Conservation (phyloP, 768 basidiomycete genomes). For the Fistulinella prunicolor region DNA sequence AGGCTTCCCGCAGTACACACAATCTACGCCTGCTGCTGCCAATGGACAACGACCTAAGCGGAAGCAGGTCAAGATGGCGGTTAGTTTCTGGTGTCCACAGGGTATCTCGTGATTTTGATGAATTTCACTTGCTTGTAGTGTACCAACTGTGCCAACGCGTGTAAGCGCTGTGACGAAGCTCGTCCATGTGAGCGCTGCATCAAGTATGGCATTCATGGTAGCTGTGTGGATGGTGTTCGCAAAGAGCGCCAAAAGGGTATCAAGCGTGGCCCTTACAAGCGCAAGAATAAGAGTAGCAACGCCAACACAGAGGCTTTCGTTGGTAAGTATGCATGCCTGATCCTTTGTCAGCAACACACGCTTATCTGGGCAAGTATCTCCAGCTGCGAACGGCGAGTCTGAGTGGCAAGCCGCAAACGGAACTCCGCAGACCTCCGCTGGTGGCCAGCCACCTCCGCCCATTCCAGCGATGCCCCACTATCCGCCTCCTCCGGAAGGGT, state of each 20-base stretch:
- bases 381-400: conserved; percentile 27
- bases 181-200: conserved; percentile 63
- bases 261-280: conserved; percentile 57
- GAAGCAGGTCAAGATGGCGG: conserved; percentile 59
- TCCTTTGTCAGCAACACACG: conserved; percentile 3
- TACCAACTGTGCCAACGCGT: conserved; percentile 56
- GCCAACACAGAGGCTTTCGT: conserved; percentile 25
- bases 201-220: conserved; percentile 57
- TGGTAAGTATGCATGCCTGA: conserved; percentile 15
- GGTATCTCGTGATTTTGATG: conserved; percentile 3
- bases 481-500: conserved; percentile 40
- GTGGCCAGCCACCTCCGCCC: conserved; percentile 24
- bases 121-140: conserved; percentile 34
- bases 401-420: conserved; percentile 33
- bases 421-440: conserved; percentile 13
- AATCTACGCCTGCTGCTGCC: conserved; percentile 21
- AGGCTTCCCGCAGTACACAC: conserved; percentile 33
- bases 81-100: conserved; percentile 28
- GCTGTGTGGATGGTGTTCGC: conserved; percentile 57
- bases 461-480: conserved; percentile 29
- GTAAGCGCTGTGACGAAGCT: conserved; percentile 55
- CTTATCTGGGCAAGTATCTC: conserved; percentile 14
- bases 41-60: conserved; percentile 40
- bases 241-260: conserved; percentile 65
- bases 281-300: conserved; percentile 38